phyloP scores from a whole-genome alignment of 352 stramenopile species.

The Pythium sukuiense region DNA sequence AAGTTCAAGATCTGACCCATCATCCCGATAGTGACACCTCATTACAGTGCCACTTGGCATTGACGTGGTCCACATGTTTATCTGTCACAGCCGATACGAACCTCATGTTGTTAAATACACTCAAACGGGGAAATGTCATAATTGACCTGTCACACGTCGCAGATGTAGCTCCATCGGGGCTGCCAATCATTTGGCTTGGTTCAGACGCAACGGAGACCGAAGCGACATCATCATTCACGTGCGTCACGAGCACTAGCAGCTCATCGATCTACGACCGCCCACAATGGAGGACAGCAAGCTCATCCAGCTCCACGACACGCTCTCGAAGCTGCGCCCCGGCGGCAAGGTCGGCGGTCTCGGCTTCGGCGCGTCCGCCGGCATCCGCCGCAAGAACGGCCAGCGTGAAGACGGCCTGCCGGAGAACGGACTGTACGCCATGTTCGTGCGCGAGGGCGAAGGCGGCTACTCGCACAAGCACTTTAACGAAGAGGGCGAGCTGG shows the following conservation, averaged over 20 bases:
- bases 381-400: constrained; percentile 50
- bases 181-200: constrained; percentile 20
- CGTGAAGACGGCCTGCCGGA: constrained; percentile 73
- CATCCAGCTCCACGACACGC: constrained; percentile 81
- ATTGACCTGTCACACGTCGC: constrained; percentile 16
- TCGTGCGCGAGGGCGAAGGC: constrained; percentile 75
- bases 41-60: background rate
- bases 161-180: constrained; percentile 1
- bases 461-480: constrained; percentile 84
- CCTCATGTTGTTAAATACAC: background rate
- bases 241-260: background rate
- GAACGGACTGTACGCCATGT: constrained; percentile 86
- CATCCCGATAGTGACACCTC: background rate
- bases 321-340: constrained; percentile 79
- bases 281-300: constrained; percentile 87
- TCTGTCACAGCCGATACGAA: background rate
- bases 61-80: background rate
- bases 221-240: constrained; percentile 5
- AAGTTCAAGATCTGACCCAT: background rate
- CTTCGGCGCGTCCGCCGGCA: constrained; percentile 50
- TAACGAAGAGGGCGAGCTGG: constrained; percentile 39
- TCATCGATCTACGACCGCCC: background rate
- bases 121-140: constrained; percentile 6
- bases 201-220: background rate
- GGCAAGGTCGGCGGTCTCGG: constrained; percentile 84